Percentiles rank a stretch among this genome's conserved stretches.
These are phyloP conservation scores for Penicillium vulpinum DNA, from an alignment of 2,329 filamentous ascomycete genomes.

Conservation along the genomic window DNA sequence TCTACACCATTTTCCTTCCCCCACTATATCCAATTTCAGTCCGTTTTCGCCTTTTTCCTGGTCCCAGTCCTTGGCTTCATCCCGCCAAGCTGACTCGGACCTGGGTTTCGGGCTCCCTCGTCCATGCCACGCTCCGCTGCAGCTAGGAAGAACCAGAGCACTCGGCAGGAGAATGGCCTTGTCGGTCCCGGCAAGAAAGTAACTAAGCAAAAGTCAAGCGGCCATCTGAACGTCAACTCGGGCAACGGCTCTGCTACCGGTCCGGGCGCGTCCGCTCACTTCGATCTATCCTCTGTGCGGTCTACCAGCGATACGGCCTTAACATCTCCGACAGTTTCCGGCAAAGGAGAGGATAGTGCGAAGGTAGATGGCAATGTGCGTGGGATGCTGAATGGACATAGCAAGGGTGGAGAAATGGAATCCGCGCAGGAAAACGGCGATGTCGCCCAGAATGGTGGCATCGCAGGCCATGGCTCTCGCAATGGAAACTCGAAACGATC, in stretches of 20 bases:
- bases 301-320: conserved; percentile 39
- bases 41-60: conserved; percentile 35
- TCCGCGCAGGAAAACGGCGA: conserved; percentile 36
- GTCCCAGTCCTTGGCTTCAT: conserved; percentile 50
- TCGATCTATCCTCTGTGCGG: conserved; percentile 43
- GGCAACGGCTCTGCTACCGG: conserved; percentile 44
- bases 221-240: conserved; percentile 54
- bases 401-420: conserved; percentile 38
- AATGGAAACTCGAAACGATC: conserved; percentile 39
- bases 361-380: conserved; percentile 39
- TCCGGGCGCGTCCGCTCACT: conserved; percentile 39
- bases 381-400: conserved; percentile 38
- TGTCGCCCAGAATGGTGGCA: conserved; percentile 32
- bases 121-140: conserved; percentile 53
- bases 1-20: conserved; percentile 17
- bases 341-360: conserved; percentile 29
- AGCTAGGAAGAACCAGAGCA: conserved; percentile 63
- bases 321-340: conserved; percentile 27
- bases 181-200: conserved; percentile 74
- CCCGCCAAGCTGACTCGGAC: conserved; percentile 52
- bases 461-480: conserved; percentile 31
- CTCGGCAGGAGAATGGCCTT: conserved; percentile 82
- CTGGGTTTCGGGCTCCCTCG: conserved; percentile 44
- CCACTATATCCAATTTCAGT: conserved; percentile 15
- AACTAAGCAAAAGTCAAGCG: conserved; percentile 58